Percentiles rank a stretch among this genome's conserved stretches.
phyloP scores from a whole-genome alignment of 2,329 filamentous ascomycete species.

The Fusarium concolor region DNA sequence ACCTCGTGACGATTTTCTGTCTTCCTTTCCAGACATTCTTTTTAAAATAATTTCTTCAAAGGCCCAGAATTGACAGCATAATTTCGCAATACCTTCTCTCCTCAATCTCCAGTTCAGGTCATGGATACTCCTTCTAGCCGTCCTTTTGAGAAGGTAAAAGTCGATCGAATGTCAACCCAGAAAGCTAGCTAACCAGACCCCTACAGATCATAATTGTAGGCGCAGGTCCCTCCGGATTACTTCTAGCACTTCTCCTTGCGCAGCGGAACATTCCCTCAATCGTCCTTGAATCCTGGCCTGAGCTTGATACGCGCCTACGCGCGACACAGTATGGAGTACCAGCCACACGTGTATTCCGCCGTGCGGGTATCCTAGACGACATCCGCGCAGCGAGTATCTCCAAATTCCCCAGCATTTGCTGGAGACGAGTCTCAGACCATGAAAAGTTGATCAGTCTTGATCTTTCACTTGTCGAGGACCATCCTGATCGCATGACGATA shows the following conservation, averaged over 20 bases:
- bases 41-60: no score
- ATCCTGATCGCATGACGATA: constrained; percentile 10
- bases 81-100: no score
- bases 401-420: not conserved
- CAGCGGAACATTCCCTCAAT: not conserved
- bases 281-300: not conserved
- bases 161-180: no score
- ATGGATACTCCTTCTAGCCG: not conserved
- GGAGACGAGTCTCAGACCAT: constrained; percentile 3
- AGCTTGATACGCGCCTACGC: constrained; percentile 4
- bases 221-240: not conserved
- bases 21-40: no score
- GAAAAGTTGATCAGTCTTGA: constrained; percentile 8
- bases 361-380: not conserved
- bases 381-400: constrained; percentile 10
- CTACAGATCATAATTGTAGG: constrained; percentile 9
- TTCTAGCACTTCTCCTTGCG: not conserved
- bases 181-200: no score
- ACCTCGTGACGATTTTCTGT: not conserved
- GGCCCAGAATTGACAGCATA: no score
- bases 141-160: not conserved
- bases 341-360: constrained; percentile 3
- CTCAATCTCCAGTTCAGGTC: no score
- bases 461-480: constrained; percentile 4
- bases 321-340: constrained; percentile 13